Evolutionary conservation across 148 eudicot genomes (phyloP), one percentile per base, ranked within the genome.

Genomic region (Pharnaceum exiguum): DNA sequence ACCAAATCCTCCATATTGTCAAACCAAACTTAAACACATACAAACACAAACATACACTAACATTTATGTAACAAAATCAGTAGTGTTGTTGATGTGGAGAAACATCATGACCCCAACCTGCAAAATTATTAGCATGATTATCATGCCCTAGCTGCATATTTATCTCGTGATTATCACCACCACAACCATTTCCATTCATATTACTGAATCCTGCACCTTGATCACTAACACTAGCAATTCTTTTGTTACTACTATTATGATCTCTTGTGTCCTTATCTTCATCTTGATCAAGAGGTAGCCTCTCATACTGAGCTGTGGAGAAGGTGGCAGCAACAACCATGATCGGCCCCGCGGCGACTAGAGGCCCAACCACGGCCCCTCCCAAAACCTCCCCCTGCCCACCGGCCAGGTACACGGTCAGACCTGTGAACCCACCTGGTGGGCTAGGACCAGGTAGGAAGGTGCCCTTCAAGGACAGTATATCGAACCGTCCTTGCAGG

Each of bases 401-500:
- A 10, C 79, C 79, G 1, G 77, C 77, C 32, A 80, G 55, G 33
- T 71, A 77, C 24, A 80, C 75, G 1, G 75, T 74, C 32, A 80
- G 43, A 7, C 80, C 78, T 10, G 86, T 77, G 11, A 80, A 70
- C 6, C 78, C n/a, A n/a, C n/a, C 78, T 4, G 83, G 80, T 2
- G 75, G 72, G 10, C 75, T 37, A 9, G 78, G 76, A 3, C 78
- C 83, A 3, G 86, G 86, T 2, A 82, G 46, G 45, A 82, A 78
- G 2, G 78, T 70, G 22, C 86, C 86, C 0, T 69, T 55, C 25
- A 82, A 44, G 3, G 86, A 78, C 2, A 82, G 50, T 15, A 82
- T 78, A 50, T 82, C 86, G 50, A 82, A 82, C 61, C 80, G 54
- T 11, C 86, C 86, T 0, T 78, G 83, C 5, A 78, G 72, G 2